Evolutionary conservation across 1,284 basidiomycete genomes (phyloP).

Genomic region (Pseudozyma sp.): DNA sequence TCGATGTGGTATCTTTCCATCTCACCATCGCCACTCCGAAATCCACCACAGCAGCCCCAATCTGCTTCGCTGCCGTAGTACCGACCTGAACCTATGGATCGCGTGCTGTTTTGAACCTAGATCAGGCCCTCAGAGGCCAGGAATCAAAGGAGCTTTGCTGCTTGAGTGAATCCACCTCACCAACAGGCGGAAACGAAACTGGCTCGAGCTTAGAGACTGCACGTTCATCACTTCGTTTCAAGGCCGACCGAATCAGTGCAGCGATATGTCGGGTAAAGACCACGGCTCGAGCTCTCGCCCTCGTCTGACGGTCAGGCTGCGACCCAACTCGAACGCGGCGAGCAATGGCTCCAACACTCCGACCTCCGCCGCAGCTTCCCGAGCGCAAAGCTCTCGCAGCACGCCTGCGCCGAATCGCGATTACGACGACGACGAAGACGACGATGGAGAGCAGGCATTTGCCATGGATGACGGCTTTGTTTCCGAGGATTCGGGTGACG

Average conservation of each 20-base stretch:
- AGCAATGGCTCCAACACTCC: constrained; percentile 24
- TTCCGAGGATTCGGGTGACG: constrained; percentile 49
- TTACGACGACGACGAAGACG: constrained; percentile 27
- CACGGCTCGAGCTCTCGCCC: constrained; percentile 30
- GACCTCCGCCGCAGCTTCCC: constrained; percentile 34
- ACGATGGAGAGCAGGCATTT: constrained; percentile 34
- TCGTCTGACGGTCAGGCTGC: constrained; percentile 43
- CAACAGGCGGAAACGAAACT: not conserved
- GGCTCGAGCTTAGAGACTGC: not conserved
- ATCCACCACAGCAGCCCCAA: constrained; percentile 6
- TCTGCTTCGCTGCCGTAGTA: not conserved
- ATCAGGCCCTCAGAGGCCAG: constrained; percentile 1
- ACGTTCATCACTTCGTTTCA: not conserved
- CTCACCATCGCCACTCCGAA: constrained; percentile 5
- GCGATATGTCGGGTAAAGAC: constrained; percentile 21
- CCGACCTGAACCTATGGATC: not conserved
- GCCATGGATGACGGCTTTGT: constrained; percentile 41
- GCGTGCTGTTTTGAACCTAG: constrained; percentile 4
- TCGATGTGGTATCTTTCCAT: constrained; percentile 1
- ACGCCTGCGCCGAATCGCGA: constrained; percentile 12
- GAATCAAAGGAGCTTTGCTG: not conserved
- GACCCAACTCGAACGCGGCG: constrained; percentile 30
- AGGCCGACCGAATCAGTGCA: not conserved
- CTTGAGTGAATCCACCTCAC: constrained; percentile 5
- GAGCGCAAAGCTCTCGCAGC: constrained; percentile 29